Evolutionary conservation across 345 rosid genomes (phyloP).

Genomic region (Linum lewisii): DNA sequence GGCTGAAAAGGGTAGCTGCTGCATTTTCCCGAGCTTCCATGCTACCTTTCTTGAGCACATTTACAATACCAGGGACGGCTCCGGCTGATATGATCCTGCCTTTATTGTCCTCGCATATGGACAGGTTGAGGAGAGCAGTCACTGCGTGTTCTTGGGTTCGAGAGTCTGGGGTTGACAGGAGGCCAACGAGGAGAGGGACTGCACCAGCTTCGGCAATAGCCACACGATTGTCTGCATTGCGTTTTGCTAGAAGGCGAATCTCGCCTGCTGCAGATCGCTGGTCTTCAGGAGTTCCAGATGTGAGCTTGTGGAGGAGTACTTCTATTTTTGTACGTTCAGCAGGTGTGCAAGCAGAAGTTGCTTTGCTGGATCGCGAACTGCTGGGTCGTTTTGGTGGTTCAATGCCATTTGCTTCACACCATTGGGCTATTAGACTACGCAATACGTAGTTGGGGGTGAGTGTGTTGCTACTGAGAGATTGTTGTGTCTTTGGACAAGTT

Average conservation of each 20-base stretch:
- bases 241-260: slow-evolving; percentile 94
- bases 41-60: slow-evolving; percentile 91
- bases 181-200: slow-evolving; percentile 76
- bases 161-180: slow-evolving; percentile 75
- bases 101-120: slow-evolving; percentile 94
- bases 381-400: slow-evolving; percentile 84
- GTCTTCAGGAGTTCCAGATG: slow-evolving; percentile 64
- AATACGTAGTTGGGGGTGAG: slow-evolving; percentile 85
- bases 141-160: slow-evolving; percentile 94
- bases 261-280: slow-evolving; percentile 83
- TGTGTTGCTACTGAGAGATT: slow-evolving; percentile 47
- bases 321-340: slow-evolving; percentile 69
- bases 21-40: slow-evolving; percentile 99
- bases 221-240: slow-evolving; percentile 89
- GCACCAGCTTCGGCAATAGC: slow-evolving; percentile 99
- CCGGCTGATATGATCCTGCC: slow-evolving; percentile 76
- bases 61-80: slow-evolving; percentile 91
- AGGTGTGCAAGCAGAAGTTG: slow-evolving; percentile 50
- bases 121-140: slow-evolving; percentile 90
- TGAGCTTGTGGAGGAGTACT: slow-evolving; percentile 68
- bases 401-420: slow-evolving; percentile 88
- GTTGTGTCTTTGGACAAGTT: slow-evolving; percentile 97
- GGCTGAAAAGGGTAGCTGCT: slow-evolving; percentile 95
- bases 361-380: slow-evolving; percentile 52
- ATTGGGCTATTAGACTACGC: slow-evolving; percentile 93